These are phyloP conservation scores for Beauveria rudraprayagi DNA, from an alignment of 2,329 filamentous ascomycete genomes.

Conservation along the genomic window DNA sequence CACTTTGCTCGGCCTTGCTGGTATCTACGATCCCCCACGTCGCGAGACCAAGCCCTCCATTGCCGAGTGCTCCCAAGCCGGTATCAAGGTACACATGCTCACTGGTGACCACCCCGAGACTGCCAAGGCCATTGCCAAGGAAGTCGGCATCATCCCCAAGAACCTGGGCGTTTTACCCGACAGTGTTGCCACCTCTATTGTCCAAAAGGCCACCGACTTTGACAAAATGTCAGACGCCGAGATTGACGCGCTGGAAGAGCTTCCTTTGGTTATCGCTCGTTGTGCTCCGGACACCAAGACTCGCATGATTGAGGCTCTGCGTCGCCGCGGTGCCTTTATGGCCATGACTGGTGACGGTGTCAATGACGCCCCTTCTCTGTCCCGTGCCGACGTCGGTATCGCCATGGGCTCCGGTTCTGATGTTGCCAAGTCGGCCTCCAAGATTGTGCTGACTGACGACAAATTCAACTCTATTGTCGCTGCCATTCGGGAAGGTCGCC, in stretches of 20 bases:
- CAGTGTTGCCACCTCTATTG: slow-evolving; percentile 57
- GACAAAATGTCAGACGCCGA: slow-evolving; percentile 68
- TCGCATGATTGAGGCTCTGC: slow-evolving; percentile 82
- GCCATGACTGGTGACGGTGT: slow-evolving; percentile 88
- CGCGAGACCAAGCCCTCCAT: slow-evolving; percentile 70
- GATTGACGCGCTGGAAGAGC: slow-evolving; percentile 65
- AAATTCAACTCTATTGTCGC: slow-evolving; percentile 83
- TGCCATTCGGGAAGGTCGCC: slow-evolving; percentile 72
- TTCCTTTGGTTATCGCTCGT: slow-evolving; percentile 75
- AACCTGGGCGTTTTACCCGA: slow-evolving; percentile 52
- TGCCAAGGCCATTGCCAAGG: slow-evolving; percentile 66
- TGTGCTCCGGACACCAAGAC: slow-evolving; percentile 83
- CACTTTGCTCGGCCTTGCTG: slow-evolving; percentile 70
- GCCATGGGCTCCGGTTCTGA: slow-evolving; percentile 86
- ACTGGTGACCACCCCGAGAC: slow-evolving; percentile 77
- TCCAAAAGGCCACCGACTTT: slow-evolving; percentile 71
- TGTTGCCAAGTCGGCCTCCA: slow-evolving; percentile 74
- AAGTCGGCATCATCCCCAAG: slow-evolving; percentile 68
- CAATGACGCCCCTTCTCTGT: slow-evolving; percentile 76
- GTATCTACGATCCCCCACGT: slow-evolving; percentile 80
- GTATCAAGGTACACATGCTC: slow-evolving; percentile 76
- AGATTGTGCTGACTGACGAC: slow-evolving; percentile 79
- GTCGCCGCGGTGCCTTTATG: slow-evolving; percentile 66
- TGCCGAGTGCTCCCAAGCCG: slow-evolving; percentile 60
- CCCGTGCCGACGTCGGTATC: slow-evolving; percentile 76